Evolutionary conservation across 805 yeast genomes (phyloP).

Genomic region (Saturnispora galanensis): DNA sequence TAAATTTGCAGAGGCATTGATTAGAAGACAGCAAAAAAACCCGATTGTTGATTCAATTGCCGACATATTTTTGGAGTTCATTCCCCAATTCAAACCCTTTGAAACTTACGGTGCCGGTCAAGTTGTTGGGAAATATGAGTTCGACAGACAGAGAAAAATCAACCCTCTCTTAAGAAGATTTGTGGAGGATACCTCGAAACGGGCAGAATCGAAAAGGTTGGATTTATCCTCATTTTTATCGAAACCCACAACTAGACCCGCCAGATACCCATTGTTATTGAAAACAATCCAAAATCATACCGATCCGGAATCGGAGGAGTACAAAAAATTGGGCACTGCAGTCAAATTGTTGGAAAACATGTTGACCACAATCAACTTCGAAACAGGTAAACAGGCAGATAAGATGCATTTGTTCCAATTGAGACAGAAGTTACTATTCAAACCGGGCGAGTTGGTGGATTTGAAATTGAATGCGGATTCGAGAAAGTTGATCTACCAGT

Average conservation of each 20-base stretch:
- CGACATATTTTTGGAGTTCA: slow-evolving; percentile 75
- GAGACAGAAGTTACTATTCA: slow-evolving; percentile 72
- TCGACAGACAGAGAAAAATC: slow-evolving; percentile 84
- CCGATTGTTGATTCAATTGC: slow-evolving; percentile 83
- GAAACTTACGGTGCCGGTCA: slow-evolving; percentile 90
- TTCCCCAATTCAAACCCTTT: slow-evolving; percentile 85
- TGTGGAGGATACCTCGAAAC: slow-evolving; percentile 79
- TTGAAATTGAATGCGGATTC: slow-evolving; percentile 75
- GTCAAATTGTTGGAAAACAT: slow-evolving; percentile 66
- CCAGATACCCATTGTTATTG: slow-evolving; percentile 79
- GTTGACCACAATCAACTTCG: slow-evolving; percentile 69
- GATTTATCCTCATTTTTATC: slow-evolving; percentile 90
- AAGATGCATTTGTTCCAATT: slow-evolving; percentile 80
- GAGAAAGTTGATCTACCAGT: slow-evolving; percentile 70
- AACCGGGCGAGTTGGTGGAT: slow-evolving; percentile 78
- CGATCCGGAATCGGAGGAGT: slow-evolving; percentile 64
- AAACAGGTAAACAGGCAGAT: slow-evolving; percentile 90
- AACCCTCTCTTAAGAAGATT: slow-evolving; percentile 90
- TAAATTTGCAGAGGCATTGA: slow-evolving; percentile 78
- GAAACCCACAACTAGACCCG: slow-evolving; percentile 93
- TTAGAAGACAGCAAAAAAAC: slow-evolving; percentile 75
- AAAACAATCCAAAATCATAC: slow-evolving; percentile 80
- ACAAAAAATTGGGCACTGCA: slow-evolving; percentile 58
- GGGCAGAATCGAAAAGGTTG: slow-evolving; percentile 77
- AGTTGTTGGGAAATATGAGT: slow-evolving; percentile 89